Evolutionary conservation across 106 monocot genomes (phyloP).

Genomic region (Platanthera guangdongensis): DNA sequence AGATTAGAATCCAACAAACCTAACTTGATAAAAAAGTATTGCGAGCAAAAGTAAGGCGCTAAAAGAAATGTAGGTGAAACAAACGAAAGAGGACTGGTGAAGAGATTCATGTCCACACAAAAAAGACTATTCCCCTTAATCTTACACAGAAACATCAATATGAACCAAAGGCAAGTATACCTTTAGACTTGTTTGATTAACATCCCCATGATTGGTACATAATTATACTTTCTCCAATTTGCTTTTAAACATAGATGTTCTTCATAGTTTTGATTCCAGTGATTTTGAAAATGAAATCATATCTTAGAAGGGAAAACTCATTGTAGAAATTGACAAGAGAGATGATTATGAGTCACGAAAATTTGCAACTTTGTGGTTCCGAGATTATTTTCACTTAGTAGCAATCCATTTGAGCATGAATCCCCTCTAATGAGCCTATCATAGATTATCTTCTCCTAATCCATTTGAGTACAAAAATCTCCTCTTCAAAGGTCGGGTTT

Average conservation of each 20-base stretch:
- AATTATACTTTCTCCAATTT: background rate
- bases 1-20: background rate
- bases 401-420: background rate
- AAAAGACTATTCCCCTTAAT: background rate
- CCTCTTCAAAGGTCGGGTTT: background rate
- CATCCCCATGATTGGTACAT: background rate
- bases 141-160: background rate
- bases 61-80: background rate
- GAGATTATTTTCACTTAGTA: background rate
- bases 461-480: too few species aligned
- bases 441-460: background rate
- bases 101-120: background rate
- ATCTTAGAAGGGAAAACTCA: background rate
- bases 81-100: background rate
- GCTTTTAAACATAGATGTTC: background rate
- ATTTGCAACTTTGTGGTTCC: background rate
- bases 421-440: background rate
- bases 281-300: background rate
- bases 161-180: background rate
- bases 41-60: background rate
- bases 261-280: background rate
- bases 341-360: background rate
- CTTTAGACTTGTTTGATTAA: background rate
- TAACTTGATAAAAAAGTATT: background rate
- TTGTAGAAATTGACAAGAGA: background rate